Conservation (phyloP, 2,329 filamentous ascomycete species). For the Lachnellula cervina region DNA sequence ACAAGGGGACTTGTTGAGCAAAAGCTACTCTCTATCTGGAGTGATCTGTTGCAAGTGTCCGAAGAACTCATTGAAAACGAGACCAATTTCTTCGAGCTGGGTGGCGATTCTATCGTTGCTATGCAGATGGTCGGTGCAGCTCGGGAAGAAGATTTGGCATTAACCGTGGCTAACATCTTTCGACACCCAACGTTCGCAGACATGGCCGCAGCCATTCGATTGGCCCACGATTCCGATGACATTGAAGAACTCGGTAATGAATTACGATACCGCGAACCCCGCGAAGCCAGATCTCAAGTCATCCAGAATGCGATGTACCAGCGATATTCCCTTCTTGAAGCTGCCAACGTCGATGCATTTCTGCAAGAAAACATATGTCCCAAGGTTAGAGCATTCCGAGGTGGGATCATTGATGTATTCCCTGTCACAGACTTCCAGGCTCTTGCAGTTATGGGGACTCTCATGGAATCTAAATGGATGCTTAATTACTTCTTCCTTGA, state of each 20-base stretch:
- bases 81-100: slow-evolving; percentile 38
- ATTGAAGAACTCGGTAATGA: not conserved
- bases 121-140: slow-evolving; percentile 43
- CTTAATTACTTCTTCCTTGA: slow-evolving; percentile 16
- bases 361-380: slow-evolving; percentile 13
- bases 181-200: slow-evolving; percentile 37
- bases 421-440: slow-evolving; percentile 11
- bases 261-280: not conserved
- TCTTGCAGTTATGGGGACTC: slow-evolving; percentile 4
- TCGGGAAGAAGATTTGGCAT: slow-evolving; percentile 26
- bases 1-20: slow-evolving; percentile 4
- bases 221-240: slow-evolving; percentile 2
- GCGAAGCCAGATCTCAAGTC: slow-evolving; percentile 2
- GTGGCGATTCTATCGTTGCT: slow-evolving; percentile 34
- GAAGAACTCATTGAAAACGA: slow-evolving; percentile 11
- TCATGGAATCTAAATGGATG: slow-evolving; percentile 15
- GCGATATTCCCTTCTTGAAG: slow-evolving; percentile 9
- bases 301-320: slow-evolving; percentile 9
- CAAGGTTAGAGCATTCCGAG: slow-evolving; percentile 6
- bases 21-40: slow-evolving; percentile 14
- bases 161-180: slow-evolving; percentile 42
- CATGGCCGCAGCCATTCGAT: slow-evolving; percentile 38
- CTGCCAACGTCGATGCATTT: slow-evolving; percentile 23
- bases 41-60: slow-evolving; percentile 14
- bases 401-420: slow-evolving; percentile 10